A percentile compares a stretch with the other conserved stretches of the same genome.
Conservation (phyloP, 1,284 basidiomycete genomes). For the Leccinum insolens region DNA sequence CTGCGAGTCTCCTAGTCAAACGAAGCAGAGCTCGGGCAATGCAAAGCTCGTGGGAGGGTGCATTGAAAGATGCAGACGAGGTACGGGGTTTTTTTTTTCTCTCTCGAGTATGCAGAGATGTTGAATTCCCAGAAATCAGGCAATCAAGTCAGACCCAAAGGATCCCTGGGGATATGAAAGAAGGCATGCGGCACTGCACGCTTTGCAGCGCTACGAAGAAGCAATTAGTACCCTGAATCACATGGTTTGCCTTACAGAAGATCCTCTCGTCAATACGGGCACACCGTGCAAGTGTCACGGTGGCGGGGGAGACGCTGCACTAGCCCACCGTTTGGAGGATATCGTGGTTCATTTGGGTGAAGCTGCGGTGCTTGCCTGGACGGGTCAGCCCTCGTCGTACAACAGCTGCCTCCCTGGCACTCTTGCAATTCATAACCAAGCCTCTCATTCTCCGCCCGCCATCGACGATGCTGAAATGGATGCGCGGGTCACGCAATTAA, state of each 20-base stretch:
- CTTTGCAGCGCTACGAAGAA: not conserved
- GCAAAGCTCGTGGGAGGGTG: not conserved
- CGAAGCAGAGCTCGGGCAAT: conserved; percentile 10
- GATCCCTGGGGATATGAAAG: not conserved
- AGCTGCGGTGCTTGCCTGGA: not conserved
- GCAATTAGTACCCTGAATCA: not conserved
- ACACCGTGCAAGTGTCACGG: not conserved
- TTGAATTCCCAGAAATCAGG: no score
- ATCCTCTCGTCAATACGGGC: not conserved
- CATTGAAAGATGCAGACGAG: not conserved
- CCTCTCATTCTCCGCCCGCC: not conserved
- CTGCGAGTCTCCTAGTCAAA: conserved; percentile 11
- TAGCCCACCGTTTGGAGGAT: not conserved
- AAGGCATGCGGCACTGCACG: not conserved
- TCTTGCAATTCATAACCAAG: not conserved
- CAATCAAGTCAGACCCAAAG: not conserved
- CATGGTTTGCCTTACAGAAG: not conserved
- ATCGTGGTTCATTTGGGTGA: not conserved
- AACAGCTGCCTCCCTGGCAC: not conserved
- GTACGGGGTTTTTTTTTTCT: no score
- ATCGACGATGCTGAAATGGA: not conserved
- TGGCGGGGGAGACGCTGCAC: not conserved
- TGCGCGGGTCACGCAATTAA: not conserved
- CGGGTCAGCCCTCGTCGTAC: not conserved
- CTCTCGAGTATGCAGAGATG: no score